Base-by-base conservation (phyloP, 441 rosid genomes). In the Geranium incanum region DNA sequence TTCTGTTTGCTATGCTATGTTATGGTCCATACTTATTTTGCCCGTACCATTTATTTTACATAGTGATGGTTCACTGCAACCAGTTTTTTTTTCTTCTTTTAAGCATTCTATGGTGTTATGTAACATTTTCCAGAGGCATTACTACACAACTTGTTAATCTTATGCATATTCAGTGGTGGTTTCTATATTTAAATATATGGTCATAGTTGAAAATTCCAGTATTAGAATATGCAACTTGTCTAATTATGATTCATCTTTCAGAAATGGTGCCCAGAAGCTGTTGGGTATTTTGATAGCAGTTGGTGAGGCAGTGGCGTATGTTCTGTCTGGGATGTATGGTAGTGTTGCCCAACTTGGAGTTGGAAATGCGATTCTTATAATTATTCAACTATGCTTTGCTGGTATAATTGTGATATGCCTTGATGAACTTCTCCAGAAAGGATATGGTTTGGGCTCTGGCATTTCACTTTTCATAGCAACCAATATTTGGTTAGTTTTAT, bases 381-480 rank as follows among this genome's bases (percentile, higher is more conserved):
- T 28, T 0, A 28, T 28, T 1, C 33, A 28, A 28, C 33, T 94
- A 62, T 91, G 89, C 82, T 91, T 94, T 84, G 98, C 98, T 0
- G 96, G 93, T 8, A 90, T 92, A 36, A 92, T 92, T 67, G 96
- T 92, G 28, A 90, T 92, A 23, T 92, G 98, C 67, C 80, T 92
- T 69, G 98, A 92, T 69, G 95, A 28, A 28, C 33, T 28, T 2
- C 33, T 28, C 3, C 33, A 28, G 33, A 28, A 28, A 2, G 33
- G 33, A 67, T 92, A 92, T 75, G 98, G 98, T 33, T 84, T 92
- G 41, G 98, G 98, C 66, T 92, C 98, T 63, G 98, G 96, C 8
- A 92, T 92, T 74, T 92, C 98, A 62, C 98, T 92, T 72, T 92
- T 92, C 87, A 92, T 92, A 0, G 98, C 98, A 16, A 92, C 98